Base-by-base conservation (phyloP, 2,329 filamentous ascomycete genomes). In the Cladosporium sp. region DNA sequence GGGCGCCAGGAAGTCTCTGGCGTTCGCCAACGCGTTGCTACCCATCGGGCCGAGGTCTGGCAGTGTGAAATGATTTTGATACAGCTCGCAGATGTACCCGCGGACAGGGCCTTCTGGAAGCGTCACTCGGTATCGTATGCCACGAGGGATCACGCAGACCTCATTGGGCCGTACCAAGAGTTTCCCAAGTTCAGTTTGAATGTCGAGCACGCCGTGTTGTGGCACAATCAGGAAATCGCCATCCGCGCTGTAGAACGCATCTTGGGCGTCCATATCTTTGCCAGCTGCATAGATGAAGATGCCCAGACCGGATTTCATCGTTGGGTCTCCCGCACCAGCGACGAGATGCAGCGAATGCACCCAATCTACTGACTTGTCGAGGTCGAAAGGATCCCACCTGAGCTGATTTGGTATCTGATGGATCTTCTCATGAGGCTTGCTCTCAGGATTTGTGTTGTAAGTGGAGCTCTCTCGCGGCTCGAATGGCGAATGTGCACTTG, bases 221-320 rank as follows among this genome's bases (percentile, higher is more conserved):
- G 79, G 81, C 2, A 86, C 75, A 43, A 87, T 83, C 49, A 86
- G 70, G 55, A 84, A 78, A 63, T 87, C 84, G 13, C 84, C 84
- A 55, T 87, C 84, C 0, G 89, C 85, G 3, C 86, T 91, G 75
- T 92, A 95, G 68, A 91, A 95, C 0, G 88, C 88, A 46, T 85
- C 77, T 37, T 80, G 79, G n/a, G 77, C 72, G 45, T 77, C 76
- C 90, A 95, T 95, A 64, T 84, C 83, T 66, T 81, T 84, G 16
- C 87, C 87, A 0, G 86, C 87, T 1, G 86, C 85, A 65, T 88
- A 95, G 53, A 93, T 81, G 68, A 87, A 84, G 55, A 93, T 89
- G 18, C 87, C 89, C 40, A 95, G 62, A 0, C 90, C 90, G 14
- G 80, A 76, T 71, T 95, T 95, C 68, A 86, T 78, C 0, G 85